Base-by-base conservation (phyloP, 495 filamentous ascomycete species). In the Trichoderma reesei region DNA sequence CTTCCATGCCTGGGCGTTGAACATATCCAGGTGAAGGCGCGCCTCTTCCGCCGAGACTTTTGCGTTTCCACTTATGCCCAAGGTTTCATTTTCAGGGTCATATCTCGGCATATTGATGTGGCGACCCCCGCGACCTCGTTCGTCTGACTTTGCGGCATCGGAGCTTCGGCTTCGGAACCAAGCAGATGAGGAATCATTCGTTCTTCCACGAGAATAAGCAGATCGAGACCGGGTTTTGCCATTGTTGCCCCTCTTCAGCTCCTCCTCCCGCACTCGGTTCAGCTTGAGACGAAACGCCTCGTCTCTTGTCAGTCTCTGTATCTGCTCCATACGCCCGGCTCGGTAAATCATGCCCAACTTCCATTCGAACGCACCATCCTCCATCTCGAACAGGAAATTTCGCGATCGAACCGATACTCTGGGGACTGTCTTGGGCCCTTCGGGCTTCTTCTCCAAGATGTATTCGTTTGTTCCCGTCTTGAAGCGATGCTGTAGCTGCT, bases 351-450 rank as follows among this genome's bases (percentile, higher is more conserved):
- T 83, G 0, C 91, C 90, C 26, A 99, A 80, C 70, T 96, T 96
- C 88, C 92, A 97, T 71, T 99, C 94, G 70, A 99, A 99, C 1
- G 90, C 87, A 61, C 94, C 91, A 73, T 99, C 94, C 74, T 99
- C 94, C 59, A 99, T 77, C 65, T 96, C 91, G 64, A 98, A 90
- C 31, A 96, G 75, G 10, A 98, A 72, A 0, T 86, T 89, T 71
- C 88, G 91, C 60, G 86, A 88, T 56, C 91, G 84, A 2, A 99
- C 59, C 0, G 91, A 91, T 13, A 98, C 75, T 69, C 87, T 90
- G 7, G 94, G 95, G 5, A 98, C 84, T 48, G 83, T 82, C 71
- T 92, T 97, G 1, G 95, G 90, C 8, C 80, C 86, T 73, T 96
- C 90, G 0, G 94, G 89, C 20, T 80, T 78, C 74, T 93, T 93